Evolutionary conservation across 2,329 filamentous ascomycete species (phyloP), one percentile per base, ranked within the genome.

Genomic region (Neonectria coccinea): DNA sequence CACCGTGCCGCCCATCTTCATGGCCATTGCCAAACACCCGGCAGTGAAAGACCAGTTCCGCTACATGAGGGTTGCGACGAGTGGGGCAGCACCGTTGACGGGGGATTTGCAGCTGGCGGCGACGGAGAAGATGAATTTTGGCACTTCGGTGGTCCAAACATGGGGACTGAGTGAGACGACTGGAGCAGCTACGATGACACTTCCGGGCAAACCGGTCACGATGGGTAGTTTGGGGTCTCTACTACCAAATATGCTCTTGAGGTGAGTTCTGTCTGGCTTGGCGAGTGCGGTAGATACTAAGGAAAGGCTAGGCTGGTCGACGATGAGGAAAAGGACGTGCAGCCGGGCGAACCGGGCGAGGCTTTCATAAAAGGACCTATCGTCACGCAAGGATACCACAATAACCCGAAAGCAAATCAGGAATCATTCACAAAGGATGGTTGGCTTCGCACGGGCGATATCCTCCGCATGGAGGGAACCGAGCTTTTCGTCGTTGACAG

Each of bases 391-490:
- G 92, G 91, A 8, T 94, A 93, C 71, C 83, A 88, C 68, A 89
- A 89, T 70, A 93, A 94, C 67, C 82, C 85, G 0, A 82, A 87
- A 67, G 91, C 88, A 0, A 93, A 91, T 1, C 80, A 79, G 1
- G 85, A 89, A 55, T 86, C 89, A 0, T 86, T 93, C 59, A 76
- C 74, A 0, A 10, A 51, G 3, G 77, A 81, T 22, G 81, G 80
- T 4, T 97, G 91, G 83, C 94, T 95, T 83, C 90, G 90, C 73
- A 94, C 92, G 0, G 93, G 92, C 0, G 93, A 97, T 73, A 86
- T 95, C 4, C 91, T 92, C 0, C 87, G 90, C 64, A 88, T 92
- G 76, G 89, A 94, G 68, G 79, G 85, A 44, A 84, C 91, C 16
- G 87, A 89, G 55, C 90, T 94, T 71, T 93, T 88, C 79, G 92